Conservation (phyloP, 805 yeast genomes). For the Torulaspora maleeae region DNA sequence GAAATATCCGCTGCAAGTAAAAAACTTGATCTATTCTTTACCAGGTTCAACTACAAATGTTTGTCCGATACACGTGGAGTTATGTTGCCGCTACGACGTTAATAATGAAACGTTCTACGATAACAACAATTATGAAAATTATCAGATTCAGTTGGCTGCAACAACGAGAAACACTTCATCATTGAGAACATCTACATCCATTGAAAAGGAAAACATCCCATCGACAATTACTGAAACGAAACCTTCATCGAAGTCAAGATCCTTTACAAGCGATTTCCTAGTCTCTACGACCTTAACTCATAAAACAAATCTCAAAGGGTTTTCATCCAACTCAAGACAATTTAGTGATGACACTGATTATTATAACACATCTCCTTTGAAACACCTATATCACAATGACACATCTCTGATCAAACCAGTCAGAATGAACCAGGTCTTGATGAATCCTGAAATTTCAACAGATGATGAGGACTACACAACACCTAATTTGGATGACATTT, state of each 20-base stretch:
- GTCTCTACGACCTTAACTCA: conserved; percentile 24
- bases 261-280: conserved; percentile 18
- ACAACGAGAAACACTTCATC: conserved; percentile 7
- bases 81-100: conserved; percentile 35
- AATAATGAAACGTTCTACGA: conserved; percentile 35
- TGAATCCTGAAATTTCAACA: conserved; percentile 10
- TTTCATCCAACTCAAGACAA: conserved; percentile 18
- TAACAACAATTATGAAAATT: conserved; percentile 35
- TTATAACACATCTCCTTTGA: conserved; percentile 34
- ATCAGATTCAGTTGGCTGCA: conserved; percentile 22
- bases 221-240: not conserved
- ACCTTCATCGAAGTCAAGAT: not conserved
- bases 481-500: not conserved
- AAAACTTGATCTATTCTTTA: conserved; percentile 20
- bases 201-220: not conserved
- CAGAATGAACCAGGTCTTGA: conserved; percentile 20
- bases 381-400: conserved; percentile 31
- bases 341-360: conserved; percentile 35
- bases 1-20: conserved; percentile 26
- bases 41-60: conserved; percentile 10
- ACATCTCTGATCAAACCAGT: conserved; percentile 24
- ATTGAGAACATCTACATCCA: not conserved
- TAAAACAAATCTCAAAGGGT: conserved; percentile 5
- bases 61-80: conserved; percentile 23
- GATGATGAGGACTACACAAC: conserved; percentile 8